Evolutionary conservation across 306 rosid genomes (phyloP).

Genomic region (Sicyos edulis): DNA sequence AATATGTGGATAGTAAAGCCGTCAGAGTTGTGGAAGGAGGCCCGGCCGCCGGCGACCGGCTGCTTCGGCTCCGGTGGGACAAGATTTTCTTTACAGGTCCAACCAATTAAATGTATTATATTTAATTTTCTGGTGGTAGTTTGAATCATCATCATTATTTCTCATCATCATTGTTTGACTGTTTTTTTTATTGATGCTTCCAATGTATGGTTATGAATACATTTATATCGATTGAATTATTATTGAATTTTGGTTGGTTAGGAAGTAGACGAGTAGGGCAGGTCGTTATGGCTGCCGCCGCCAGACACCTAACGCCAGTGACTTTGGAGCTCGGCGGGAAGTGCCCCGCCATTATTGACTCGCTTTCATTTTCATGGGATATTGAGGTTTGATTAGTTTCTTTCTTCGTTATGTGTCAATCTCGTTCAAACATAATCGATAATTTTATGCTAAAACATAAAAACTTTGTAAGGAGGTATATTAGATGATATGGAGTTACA

Average conservation of each 20-base stretch:
- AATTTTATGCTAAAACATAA: no score
- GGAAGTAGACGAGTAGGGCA: conserved; percentile 54
- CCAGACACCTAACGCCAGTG: conserved; percentile 59
- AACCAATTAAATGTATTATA: neutral
- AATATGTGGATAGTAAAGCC: conserved; percentile 48
- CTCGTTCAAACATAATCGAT: no score
- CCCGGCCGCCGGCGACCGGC: conserved; percentile 37
- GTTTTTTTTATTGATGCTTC: no score
- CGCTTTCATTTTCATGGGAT: conserved; percentile 55
- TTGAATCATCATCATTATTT: neutral
- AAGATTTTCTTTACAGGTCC: conserved; percentile 73
- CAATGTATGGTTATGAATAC: no score
- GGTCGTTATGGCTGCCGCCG: conserved; percentile 65
- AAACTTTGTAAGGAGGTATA: no score
- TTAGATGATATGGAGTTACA: no score
- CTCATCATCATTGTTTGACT: no score
- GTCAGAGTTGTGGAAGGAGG: conserved; percentile 60
- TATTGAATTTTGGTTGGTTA: conserved; percentile 15
- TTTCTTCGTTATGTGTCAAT: no score
- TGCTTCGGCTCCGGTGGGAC: conserved; percentile 52
- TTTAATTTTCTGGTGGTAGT: neutral
- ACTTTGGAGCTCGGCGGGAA: conserved; percentile 73
- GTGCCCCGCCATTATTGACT: conserved; percentile 65
- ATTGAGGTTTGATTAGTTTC: conserved; percentile 29
- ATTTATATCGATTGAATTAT: no score